Percentiles rank a stretch among this genome's conserved stretches.
These are phyloP conservation scores for Diospyros kaki DNA, from an alignment of 148 eudicot species.

Conservation along the genomic window DNA sequence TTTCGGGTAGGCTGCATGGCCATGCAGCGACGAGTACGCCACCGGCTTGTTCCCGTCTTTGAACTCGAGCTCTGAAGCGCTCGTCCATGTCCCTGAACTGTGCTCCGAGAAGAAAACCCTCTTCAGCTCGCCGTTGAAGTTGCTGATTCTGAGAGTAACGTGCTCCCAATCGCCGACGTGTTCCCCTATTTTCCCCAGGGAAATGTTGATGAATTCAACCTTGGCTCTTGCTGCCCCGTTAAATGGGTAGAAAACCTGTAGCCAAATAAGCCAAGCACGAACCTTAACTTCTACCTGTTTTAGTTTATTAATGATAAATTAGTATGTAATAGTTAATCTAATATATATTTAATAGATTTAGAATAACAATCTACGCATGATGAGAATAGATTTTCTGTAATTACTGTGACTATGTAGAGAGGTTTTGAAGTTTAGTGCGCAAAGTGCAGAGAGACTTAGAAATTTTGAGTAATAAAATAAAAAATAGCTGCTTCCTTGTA, in stretches of 20 bases:
- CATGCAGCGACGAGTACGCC: slow-evolving; percentile 27
- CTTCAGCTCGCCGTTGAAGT: slow-evolving; percentile 30
- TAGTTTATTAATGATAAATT: no score
- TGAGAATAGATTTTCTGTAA: no score
- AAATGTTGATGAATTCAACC: slow-evolving; percentile 17
- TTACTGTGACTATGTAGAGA: no score
- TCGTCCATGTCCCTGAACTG: slow-evolving; percentile 28
- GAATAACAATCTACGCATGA: no score
- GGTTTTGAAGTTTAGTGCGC: no score
- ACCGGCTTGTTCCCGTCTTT: slow-evolving; percentile 22
- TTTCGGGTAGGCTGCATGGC: slow-evolving; percentile 27
- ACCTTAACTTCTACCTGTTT: no score
- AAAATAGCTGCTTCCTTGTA: no score
- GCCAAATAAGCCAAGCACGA: no score
- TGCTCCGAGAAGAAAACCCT: slow-evolving; percentile 30
- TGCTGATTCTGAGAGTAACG: slow-evolving; percentile 36
- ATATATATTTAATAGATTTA: no score
- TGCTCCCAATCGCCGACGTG: slow-evolving; percentile 53
- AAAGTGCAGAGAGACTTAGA: no score
- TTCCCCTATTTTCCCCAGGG: slow-evolving; percentile 31
- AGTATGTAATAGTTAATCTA: no score
- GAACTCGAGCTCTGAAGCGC: slow-evolving; percentile 23
- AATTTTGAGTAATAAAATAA: no score
- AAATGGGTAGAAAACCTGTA: slow-evolving; percentile 30
- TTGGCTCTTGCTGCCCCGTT: slow-evolving; percentile 32